These are phyloP conservation scores for Candida smagusa DNA, from an alignment of 1,139 yeast species.

Conservation along the genomic window DNA sequence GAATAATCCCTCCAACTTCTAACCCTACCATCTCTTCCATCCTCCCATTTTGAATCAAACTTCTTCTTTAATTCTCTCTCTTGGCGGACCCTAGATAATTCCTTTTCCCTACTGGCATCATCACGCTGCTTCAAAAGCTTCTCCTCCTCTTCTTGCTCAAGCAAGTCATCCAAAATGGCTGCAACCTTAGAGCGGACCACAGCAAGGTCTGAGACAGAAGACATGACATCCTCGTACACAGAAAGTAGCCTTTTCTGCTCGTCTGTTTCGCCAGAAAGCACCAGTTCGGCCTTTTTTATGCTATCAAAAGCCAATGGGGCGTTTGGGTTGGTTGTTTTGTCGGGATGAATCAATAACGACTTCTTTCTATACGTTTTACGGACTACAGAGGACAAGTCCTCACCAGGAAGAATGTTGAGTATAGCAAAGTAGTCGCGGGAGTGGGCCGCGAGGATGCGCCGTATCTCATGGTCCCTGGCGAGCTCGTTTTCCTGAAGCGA, in stretches of 20 bases:
- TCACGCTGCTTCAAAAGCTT: slow-evolving; percentile 28
- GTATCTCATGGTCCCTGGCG: slow-evolving; percentile 53
- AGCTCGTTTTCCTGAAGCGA: slow-evolving; percentile 26
- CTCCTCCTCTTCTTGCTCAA: slow-evolving; percentile 31
- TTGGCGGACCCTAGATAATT: slow-evolving; percentile 29
- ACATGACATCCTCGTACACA: slow-evolving; percentile 37
- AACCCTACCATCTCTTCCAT: slow-evolving; percentile 56
- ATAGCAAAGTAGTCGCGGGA: slow-evolving; percentile 55
- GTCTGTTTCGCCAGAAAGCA: slow-evolving; percentile 16
- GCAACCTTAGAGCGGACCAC: slow-evolving; percentile 39
- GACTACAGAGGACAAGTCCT: slow-evolving; percentile 21
- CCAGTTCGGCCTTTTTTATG: slow-evolving; percentile 36
- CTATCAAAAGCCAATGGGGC: slow-evolving; percentile 66
- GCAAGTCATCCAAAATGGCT: slow-evolving; percentile 33
- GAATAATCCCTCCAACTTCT: slow-evolving; percentile 58
- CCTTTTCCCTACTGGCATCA: slow-evolving; percentile 21
- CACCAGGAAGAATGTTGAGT: slow-evolving; percentile 48
- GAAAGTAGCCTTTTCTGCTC: slow-evolving; percentile 38
- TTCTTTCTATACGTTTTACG: slow-evolving; percentile 53
- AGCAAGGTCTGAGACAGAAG: slow-evolving; percentile 3
- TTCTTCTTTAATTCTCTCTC: slow-evolving; percentile 38
- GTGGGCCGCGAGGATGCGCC: slow-evolving; percentile 47
- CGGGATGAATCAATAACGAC: slow-evolving; percentile 68
- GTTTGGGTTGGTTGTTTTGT: slow-evolving; percentile 50
- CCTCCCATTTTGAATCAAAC: slow-evolving; percentile 58